Conservation (phyloP, 2,329 filamentous ascomycete genomes). For the Penicillium sp. region DNA sequence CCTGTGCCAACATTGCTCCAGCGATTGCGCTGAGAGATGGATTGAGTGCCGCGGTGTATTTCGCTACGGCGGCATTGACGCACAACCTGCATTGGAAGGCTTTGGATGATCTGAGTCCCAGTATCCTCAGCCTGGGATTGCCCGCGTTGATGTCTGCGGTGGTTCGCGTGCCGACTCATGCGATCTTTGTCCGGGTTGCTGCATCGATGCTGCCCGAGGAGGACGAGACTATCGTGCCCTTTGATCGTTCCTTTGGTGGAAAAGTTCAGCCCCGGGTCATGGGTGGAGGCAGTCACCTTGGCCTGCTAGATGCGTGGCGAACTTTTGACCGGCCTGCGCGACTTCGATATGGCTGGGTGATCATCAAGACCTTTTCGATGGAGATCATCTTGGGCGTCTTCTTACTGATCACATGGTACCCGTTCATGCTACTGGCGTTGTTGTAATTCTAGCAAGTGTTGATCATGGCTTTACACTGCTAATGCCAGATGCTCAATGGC, state of each 20-base stretch:
- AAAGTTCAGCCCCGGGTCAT: slow-evolving; percentile 68
- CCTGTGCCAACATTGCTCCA: slow-evolving; percentile 65
- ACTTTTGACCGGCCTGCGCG: slow-evolving; percentile 69
- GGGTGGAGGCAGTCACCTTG: slow-evolving; percentile 65
- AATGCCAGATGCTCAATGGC: too few species aligned
- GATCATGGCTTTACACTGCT: too few species aligned
- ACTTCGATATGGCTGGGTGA: slow-evolving; percentile 66
- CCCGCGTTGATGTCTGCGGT: slow-evolving; percentile 51
- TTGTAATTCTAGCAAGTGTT: too few species aligned
- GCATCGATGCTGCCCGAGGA: slow-evolving; percentile 78
- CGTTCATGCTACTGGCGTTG: slow-evolving; percentile 23
- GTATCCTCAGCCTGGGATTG: slow-evolving; percentile 31
- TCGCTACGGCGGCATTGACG: slow-evolving; percentile 41
- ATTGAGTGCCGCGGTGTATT: slow-evolving; percentile 44
- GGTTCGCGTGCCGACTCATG: slow-evolving; percentile 67
- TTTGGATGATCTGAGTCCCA: slow-evolving; percentile 33
- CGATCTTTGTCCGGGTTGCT: slow-evolving; percentile 75
- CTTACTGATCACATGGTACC: slow-evolving; percentile 45
- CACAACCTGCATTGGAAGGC: slow-evolving; percentile 40
- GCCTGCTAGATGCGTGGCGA: slow-evolving; percentile 70
- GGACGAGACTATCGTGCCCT: slow-evolving; percentile 77
- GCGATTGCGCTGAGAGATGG: slow-evolving; percentile 58
- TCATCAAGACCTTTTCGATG: slow-evolving; percentile 63
- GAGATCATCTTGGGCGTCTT: slow-evolving; percentile 44
- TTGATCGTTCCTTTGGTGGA: slow-evolving; percentile 79